Percentiles rank a stretch among this genome's conserved stretches.
Conservation (phyloP, 305 asterid species). For the Coffea humblotiana region DNA sequence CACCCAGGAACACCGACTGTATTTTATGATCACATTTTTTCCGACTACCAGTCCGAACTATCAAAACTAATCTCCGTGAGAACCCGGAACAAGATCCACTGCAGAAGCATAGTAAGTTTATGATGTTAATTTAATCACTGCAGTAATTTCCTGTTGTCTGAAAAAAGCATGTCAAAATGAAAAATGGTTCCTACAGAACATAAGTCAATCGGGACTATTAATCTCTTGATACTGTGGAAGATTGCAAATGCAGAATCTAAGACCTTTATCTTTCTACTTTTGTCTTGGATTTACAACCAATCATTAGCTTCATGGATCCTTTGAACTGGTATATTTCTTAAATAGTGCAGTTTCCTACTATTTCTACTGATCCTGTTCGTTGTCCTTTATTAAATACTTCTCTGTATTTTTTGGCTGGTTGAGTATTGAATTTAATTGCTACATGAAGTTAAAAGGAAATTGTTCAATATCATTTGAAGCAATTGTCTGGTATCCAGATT, state of each 20-base stretch:
- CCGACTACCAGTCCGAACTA: slow-evolving; percentile 53
- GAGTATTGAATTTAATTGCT: not conserved
- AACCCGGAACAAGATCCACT: slow-evolving; percentile 68
- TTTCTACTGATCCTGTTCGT: not conserved
- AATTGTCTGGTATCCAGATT: not conserved
- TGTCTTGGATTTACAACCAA: not conserved
- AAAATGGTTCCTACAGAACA: not conserved
- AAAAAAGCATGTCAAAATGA: not conserved
- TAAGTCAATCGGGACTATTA: not conserved
- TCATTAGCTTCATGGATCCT: not conserved
- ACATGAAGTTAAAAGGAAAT: not conserved
- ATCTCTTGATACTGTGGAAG: not conserved
- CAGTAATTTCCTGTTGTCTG: not conserved
- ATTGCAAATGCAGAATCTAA: not conserved
- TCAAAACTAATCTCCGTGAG: slow-evolving; percentile 64
- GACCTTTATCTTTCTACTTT: not conserved
- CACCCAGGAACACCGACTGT: slow-evolving; percentile 96
- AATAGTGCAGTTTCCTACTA: not conserved
- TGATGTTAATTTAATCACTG: slow-evolving; percentile 5
- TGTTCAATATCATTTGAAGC: not conserved
- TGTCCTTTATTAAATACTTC: not conserved
- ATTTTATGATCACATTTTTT: slow-evolving; percentile 85
- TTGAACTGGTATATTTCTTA: not conserved
- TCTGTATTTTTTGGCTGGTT: not conserved
- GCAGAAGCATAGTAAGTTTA: slow-evolving; percentile 84